A percentile compares a stretch with the other conserved stretches of the same genome.
Conservation (phyloP, 2,329 filamentous ascomycete genomes). For the Macrophomina phaseolina region DNA sequence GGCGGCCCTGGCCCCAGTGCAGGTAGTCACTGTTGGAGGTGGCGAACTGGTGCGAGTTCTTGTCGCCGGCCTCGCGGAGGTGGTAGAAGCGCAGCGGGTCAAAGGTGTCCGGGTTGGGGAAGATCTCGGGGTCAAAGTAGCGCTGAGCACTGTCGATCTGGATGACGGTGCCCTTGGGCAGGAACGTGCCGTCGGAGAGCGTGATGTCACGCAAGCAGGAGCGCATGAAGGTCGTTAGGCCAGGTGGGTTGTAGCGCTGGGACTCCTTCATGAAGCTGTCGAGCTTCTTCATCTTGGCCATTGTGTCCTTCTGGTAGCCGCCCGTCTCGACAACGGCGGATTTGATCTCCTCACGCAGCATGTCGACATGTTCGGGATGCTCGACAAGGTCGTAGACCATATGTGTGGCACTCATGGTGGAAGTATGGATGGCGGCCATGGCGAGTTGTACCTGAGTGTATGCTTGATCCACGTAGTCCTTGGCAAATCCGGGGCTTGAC, state of each 20-base stretch:
- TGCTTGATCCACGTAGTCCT: slow-evolving; percentile 10
- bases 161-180: slow-evolving; percentile 31
- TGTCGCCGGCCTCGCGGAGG: slow-evolving; percentile 27
- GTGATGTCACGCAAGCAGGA: slow-evolving; percentile 29
- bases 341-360: slow-evolving; percentile 29
- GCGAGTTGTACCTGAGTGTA: slow-evolving; percentile 27
- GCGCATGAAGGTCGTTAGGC: slow-evolving; percentile 30
- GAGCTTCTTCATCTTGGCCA: slow-evolving; percentile 31
- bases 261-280: slow-evolving; percentile 35
- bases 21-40: slow-evolving; percentile 35
- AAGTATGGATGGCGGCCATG: slow-evolving; percentile 34
- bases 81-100: slow-evolving; percentile 29
- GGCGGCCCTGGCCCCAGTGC: slow-evolving; percentile 39
- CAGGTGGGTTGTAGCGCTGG: slow-evolving; percentile 30
- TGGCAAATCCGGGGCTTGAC: slow-evolving; percentile 27
- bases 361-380: slow-evolving; percentile 30
- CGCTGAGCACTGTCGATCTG: slow-evolving; percentile 28
- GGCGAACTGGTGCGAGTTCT: slow-evolving; percentile 36
- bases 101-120: slow-evolving; percentile 28
- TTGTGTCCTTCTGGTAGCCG: slow-evolving; percentile 26
- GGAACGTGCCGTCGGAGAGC: slow-evolving; percentile 31
- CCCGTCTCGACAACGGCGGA: slow-evolving; percentile 28
- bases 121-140: slow-evolving; percentile 28
- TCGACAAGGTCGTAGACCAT: slow-evolving; percentile 30
- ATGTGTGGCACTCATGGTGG: slow-evolving; percentile 31